Evolutionary conservation across 169 alveolate species (phyloP).

Genomic region (Perkinsus marinus): DNA sequence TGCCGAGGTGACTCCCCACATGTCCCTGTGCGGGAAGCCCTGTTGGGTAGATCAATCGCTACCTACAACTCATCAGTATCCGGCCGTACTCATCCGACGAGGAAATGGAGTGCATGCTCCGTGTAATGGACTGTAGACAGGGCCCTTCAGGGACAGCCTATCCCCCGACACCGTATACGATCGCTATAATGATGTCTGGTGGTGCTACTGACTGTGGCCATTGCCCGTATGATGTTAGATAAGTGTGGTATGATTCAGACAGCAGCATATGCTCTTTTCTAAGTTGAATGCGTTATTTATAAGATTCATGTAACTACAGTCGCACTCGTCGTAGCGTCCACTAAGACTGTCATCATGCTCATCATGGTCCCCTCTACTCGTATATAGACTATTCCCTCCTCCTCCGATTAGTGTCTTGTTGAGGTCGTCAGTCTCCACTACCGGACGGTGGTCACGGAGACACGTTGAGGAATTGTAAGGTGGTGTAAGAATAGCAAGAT

Average conservation of each 20-base stretch:
- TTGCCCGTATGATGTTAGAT: not conserved
- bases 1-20: not conserved
- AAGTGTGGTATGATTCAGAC: not conserved
- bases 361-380: no score
- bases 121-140: not conserved
- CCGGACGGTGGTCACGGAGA: no score
- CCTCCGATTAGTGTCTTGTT: no score
- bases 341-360: not conserved
- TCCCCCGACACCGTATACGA: not conserved
- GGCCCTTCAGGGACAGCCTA: not conserved
- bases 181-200: not conserved
- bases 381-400: no score
- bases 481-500: no score
- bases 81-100: not conserved
- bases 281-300: not conserved
- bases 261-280: not conserved
- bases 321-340: not conserved
- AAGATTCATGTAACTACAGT: not conserved
- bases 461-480: no score
- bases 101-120: not conserved
- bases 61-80: not conserved
- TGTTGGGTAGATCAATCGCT: not conserved
- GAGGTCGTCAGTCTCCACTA: no score
- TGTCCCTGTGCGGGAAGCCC: not conserved
- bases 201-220: not conserved